Conservation (phyloP, 805 yeast genomes). For the Starmerella potacharoeniae region DNA sequence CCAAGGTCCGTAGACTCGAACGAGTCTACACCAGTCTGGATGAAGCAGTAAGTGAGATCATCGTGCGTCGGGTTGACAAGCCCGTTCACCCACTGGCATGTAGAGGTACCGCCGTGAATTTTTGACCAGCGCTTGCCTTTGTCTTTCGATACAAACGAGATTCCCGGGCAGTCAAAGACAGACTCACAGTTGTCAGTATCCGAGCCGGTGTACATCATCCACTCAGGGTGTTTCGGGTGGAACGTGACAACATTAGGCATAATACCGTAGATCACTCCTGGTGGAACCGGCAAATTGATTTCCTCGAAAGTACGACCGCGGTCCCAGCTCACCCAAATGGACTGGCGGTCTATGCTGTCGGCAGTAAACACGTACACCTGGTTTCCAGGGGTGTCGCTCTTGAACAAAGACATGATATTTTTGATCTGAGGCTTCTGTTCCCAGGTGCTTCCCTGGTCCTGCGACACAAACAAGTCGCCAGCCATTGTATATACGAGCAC, state of each 20-base stretch:
- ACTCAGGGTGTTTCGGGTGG: constrained; percentile 43
- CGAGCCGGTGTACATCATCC: constrained; percentile 60
- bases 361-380: constrained; percentile 45
- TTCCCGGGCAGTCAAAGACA: constrained; percentile 39
- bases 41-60: constrained; percentile 55
- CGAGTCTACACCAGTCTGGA: constrained; percentile 1
- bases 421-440: not conserved
- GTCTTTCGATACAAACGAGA: constrained; percentile 53
- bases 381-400: constrained; percentile 51
- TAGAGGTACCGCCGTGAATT: constrained; percentile 41
- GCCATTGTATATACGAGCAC: constrained; percentile 47
- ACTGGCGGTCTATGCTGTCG: constrained; percentile 36
- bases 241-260: constrained; percentile 40
- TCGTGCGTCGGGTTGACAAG: constrained; percentile 37
- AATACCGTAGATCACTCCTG: constrained; percentile 29
- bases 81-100: constrained; percentile 60
- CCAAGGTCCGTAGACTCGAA: not conserved
- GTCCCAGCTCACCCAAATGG: constrained; percentile 50
- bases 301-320: constrained; percentile 50
- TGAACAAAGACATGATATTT: constrained; percentile 34
- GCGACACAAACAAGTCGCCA: constrained; percentile 50
- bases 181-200: constrained; percentile 38
- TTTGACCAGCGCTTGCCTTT: constrained; percentile 53
- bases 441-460: constrained; percentile 53
- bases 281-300: constrained; percentile 41